These are phyloP conservation scores for Echeveria elegans DNA, from an alignment of 164 flowering plant species.

Conservation along the genomic window DNA sequence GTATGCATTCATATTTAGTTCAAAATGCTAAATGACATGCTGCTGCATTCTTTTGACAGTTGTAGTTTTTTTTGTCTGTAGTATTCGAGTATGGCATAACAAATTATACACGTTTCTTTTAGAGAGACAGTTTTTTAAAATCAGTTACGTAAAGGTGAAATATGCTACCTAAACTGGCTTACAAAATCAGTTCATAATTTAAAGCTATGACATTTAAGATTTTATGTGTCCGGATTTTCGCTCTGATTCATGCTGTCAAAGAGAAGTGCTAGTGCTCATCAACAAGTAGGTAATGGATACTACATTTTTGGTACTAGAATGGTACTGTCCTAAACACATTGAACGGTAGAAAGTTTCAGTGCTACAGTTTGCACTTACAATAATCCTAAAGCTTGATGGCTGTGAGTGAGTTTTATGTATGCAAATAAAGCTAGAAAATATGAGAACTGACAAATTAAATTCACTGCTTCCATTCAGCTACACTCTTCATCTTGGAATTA, in stretches of 20 bases:
- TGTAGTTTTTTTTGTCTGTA: too few species aligned
- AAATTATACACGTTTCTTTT: not conserved
- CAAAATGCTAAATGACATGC: not conserved
- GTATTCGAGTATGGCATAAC: not conserved
- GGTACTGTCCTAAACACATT: not conserved
- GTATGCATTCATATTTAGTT: slow-evolving; percentile 24
- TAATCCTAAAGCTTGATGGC: too few species aligned
- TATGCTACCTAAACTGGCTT: too few species aligned
- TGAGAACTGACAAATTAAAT: too few species aligned
- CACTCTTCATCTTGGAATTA: too few species aligned
- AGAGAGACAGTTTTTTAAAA: not conserved
- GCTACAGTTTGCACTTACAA: not conserved
- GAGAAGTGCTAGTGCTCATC: too few species aligned
- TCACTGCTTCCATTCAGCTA: too few species aligned
- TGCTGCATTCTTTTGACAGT: not conserved
- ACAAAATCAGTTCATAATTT: too few species aligned
- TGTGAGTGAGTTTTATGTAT: too few species aligned
- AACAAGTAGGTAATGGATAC: too few species aligned
- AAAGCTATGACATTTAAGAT: too few species aligned
- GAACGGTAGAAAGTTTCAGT: not conserved
- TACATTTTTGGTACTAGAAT: not conserved
- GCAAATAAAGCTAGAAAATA: too few species aligned
- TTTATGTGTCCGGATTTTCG: not conserved
- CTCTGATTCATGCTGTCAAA: not conserved
- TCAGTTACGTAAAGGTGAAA: not conserved